Percentiles rank a stretch among this genome's conserved stretches.
Evolutionary conservation across 2,329 filamentous ascomycete genomes (phyloP).

Genomic region (Colletotrichum orbiculare): DNA sequence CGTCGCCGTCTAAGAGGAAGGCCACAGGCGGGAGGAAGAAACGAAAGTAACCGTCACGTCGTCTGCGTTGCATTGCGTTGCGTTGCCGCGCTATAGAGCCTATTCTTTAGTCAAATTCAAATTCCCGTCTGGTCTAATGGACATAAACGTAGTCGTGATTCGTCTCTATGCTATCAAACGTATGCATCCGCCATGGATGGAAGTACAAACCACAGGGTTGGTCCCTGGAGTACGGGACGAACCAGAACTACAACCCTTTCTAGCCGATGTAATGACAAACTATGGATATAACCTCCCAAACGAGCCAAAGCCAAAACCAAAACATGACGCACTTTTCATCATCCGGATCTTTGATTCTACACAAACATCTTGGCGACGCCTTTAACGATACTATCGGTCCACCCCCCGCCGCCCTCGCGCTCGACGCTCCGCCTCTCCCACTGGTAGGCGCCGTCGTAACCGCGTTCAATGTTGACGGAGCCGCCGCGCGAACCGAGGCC

Average conservation of each 20-base stretch:
- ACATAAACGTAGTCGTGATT: constrained; percentile 13
- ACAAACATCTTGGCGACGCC: constrained; percentile 57
- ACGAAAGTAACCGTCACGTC: constrained; percentile 45
- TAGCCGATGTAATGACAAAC: background rate
- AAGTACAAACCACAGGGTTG: constrained; percentile 1
- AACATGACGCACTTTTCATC: background rate
- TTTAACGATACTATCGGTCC: constrained; percentile 48
- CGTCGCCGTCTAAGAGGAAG: constrained; percentile 55
- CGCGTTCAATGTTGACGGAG: constrained; percentile 48
- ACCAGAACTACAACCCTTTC: constrained; percentile 12
- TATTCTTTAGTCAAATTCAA: constrained; percentile 14
- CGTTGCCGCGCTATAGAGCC: constrained; percentile 22
- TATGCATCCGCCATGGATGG: constrained; percentile 20
- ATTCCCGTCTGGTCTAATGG: background rate
- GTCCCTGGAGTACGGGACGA: constrained; percentile 10
- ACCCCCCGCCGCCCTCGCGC: constrained; percentile 44
- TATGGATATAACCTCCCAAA: constrained; percentile 21
- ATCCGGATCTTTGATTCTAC: constrained; percentile 34
- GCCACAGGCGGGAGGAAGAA: constrained; percentile 45
- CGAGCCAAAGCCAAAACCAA: background rate
- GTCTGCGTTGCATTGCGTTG: constrained; percentile 2
- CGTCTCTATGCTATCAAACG: constrained; percentile 14
- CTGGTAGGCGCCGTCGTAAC: constrained; percentile 45
- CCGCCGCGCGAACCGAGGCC: constrained; percentile 40
- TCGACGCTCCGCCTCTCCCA: constrained; percentile 54